Base-by-base conservation (phyloP, 2,329 filamentous ascomycete species). In the Clonostachys rosea region DNA sequence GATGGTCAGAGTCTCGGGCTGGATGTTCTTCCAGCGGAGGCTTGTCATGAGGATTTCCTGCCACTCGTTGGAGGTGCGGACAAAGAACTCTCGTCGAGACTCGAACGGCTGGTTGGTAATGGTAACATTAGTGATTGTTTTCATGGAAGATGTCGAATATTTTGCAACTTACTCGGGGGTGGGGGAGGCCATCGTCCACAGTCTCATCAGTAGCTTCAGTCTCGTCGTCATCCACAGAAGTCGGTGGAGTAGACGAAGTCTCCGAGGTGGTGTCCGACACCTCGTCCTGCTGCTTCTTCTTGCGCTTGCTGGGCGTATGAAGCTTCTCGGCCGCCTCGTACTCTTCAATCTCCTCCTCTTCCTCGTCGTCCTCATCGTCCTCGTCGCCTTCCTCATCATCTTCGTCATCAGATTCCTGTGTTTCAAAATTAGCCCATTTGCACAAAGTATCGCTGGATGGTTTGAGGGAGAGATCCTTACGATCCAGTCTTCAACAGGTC, bases 11-110 rank as follows among this genome's bases (percentile, higher is more conserved):
- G 82, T 77, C 64, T 88, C 86, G 4, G 80, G 78, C 53, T 83
- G 79, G 41, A 82, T 72, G 34, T 80, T 80, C 64, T 84, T 84
- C 71, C 81, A 84, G 51, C 84, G 80, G 49, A 94, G 70, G 54
- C 79, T 85, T 2, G 86, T 86, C 70, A 96, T 83, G 36, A 96
- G 75, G 13, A 91, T 72, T 53, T 91, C 88, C 65, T 97, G 92
- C 94, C 94, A 99, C 54, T 91, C 87, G 50, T 85, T 84, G 1
- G 88, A 88, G 1, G 91, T 95, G 41, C 94, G 83, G 14, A 81
- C 81, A 70, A 95, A 97, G 77, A 97, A 99, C 43, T 96, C 94
- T 43, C 91, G 84, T 40, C 95, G 78, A 2, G 84, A 85, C 63
- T 99, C 94, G 59, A 99, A 99, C 0, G 91, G 90, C 59, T 91